Conservation (phyloP, 805 yeast genomes). For the Yarrowia deformans region DNA sequence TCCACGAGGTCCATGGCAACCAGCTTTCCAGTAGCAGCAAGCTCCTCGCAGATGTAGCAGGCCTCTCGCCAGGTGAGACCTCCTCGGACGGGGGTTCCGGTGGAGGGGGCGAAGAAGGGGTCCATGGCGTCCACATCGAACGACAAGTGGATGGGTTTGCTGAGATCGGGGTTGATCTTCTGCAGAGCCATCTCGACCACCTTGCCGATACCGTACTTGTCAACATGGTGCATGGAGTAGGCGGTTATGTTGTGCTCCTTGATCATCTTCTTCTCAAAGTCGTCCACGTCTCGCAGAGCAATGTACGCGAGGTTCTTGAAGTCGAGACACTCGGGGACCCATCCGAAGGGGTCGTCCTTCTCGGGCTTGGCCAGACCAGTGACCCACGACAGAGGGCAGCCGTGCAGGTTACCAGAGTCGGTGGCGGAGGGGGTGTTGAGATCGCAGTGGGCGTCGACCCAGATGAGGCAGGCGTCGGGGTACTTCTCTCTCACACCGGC, state of each 20-base stretch:
- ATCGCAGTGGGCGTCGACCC: conserved; percentile 99
- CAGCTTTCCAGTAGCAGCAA: conserved; percentile 88
- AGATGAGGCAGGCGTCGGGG: conserved; percentile 87
- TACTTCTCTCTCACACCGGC: conserved; percentile 77
- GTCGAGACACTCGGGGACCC: conserved; percentile 78
- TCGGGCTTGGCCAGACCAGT: conserved; percentile 65
- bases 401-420: conserved; percentile 90
- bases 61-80: conserved; percentile 96
- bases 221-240: conserved; percentile 94
- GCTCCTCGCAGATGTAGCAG: conserved; percentile 86
- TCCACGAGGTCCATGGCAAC: conserved; percentile 92
- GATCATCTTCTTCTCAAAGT: conserved; percentile 78
- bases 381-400: conserved; percentile 92
- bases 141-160: conserved; percentile 83
- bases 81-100: conserved; percentile 98
- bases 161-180: conserved; percentile 72
- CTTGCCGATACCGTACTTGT: conserved; percentile 87
- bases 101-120: conserved; percentile 92
- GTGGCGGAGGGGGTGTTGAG: conserved; percentile 87
- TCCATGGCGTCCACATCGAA: conserved; percentile 98
- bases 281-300: conserved; percentile 93
- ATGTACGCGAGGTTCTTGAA: conserved; percentile 83
- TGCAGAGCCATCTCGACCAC: conserved; percentile 92
- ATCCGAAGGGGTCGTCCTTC: conserved; percentile 70
- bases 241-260: conserved; percentile 78